These are phyloP conservation scores for Phoma sp. DNA, from an alignment of 2,329 filamentous ascomycete genomes.

Conservation along the genomic window DNA sequence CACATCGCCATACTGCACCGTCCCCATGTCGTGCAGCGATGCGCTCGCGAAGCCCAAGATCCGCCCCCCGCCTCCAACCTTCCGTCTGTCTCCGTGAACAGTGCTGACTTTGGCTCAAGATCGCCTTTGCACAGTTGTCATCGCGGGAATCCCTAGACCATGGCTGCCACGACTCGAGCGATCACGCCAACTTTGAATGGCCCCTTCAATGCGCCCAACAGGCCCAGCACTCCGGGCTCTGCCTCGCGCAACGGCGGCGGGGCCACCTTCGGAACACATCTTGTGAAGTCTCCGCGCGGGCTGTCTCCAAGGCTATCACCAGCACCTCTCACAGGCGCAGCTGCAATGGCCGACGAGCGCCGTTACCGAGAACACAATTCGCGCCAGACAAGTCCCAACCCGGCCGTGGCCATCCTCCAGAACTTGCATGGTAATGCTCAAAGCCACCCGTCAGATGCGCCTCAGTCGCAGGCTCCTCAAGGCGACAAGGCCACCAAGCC, in stretches of 20 bases:
- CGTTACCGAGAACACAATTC: conserved; percentile 50
- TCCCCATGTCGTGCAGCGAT: background rate
- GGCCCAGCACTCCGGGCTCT: conserved; percentile 50
- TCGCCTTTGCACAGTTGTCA: background rate
- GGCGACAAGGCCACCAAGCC: conserved; percentile 54
- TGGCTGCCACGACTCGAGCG: conserved; percentile 54
- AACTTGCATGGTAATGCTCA: conserved; percentile 50
- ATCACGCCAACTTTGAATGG: conserved; percentile 52
- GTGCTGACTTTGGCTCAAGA: conserved; percentile 20
- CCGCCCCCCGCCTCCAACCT: too few species aligned
- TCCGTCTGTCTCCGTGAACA: background rate
- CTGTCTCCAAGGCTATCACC: conserved; percentile 51
- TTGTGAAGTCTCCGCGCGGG: conserved; percentile 52
- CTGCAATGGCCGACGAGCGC: conserved; percentile 57
- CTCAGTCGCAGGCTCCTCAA: conserved; percentile 55
- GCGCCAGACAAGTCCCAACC: conserved; percentile 57
- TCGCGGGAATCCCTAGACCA: conserved; percentile 28
- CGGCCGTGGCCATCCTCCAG: conserved; percentile 52
- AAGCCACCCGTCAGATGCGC: conserved; percentile 49
- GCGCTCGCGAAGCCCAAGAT: background rate
- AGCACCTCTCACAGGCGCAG: conserved; percentile 54
- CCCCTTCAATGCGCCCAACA: conserved; percentile 48
- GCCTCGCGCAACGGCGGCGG: conserved; percentile 34
- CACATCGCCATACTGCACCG: conserved; percentile 2
- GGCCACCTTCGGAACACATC: conserved; percentile 45